Percentiles rank a stretch among this genome's conserved stretches.
Conservation (phyloP, 108 stramenopile species). For the Pseudonitzschia delicatissima region DNA sequence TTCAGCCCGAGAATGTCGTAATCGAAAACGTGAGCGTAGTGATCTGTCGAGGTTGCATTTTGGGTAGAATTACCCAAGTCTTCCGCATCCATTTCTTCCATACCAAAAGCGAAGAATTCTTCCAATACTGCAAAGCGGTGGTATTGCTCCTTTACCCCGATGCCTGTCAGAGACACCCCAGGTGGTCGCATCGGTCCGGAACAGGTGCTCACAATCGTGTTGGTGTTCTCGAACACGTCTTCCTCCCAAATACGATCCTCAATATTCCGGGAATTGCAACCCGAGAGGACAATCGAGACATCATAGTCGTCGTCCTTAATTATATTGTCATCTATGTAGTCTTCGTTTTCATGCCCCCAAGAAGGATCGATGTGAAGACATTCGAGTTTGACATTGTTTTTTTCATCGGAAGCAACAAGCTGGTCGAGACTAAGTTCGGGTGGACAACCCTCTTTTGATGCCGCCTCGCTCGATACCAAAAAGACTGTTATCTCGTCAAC, state of each 20-base stretch:
- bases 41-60: neutral
- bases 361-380: neutral
- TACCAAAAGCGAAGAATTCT: neutral
- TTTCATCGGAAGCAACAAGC: too few species aligned
- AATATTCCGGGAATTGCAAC: neutral
- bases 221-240: neutral
- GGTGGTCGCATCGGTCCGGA: neutral
- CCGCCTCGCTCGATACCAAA: neutral
- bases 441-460: too few species aligned
- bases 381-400: neutral
- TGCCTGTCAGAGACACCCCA: neutral
- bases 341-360: neutral
- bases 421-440: too few species aligned
- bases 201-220: neutral
- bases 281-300: neutral
- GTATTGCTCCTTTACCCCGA: neutral
- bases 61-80: neutral
- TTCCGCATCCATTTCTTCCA: neutral
- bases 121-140: neutral
- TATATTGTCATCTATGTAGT: neutral
- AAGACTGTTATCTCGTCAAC: neutral
- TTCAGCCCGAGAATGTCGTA: neutral
- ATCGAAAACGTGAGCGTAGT: neutral
- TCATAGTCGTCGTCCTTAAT: neutral
- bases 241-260: neutral